These are phyloP conservation scores for Aspergillus pseudoterreus DNA, from an alignment of 2,329 filamentous ascomycete genomes.

Conservation along the genomic window DNA sequence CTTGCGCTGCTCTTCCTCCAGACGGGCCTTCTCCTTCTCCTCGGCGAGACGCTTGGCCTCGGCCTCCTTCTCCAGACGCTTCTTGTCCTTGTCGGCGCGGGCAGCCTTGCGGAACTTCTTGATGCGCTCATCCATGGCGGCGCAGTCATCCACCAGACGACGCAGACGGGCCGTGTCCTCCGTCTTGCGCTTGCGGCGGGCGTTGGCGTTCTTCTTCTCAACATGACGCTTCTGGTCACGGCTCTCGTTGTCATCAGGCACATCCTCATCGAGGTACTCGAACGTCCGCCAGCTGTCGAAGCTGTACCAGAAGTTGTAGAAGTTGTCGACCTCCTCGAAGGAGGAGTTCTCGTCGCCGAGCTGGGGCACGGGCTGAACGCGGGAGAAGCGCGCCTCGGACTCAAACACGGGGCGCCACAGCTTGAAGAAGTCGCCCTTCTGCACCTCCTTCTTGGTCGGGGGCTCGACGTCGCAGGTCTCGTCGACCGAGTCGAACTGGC, in stretches of 20 bases:
- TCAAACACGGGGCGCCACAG: constrained; percentile 89
- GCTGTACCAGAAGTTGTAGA: constrained; percentile 99
- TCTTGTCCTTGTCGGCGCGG: constrained; percentile 94
- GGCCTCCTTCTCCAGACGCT: constrained; percentile 82
- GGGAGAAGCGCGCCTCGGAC: constrained; percentile 88
- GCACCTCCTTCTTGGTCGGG: constrained; percentile 83
- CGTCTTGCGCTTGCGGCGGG: constrained; percentile 98
- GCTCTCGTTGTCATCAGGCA: constrained; percentile 97
- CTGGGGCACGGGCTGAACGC: constrained; percentile 78
- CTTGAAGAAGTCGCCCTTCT: constrained; percentile 92
- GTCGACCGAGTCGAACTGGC: constrained; percentile 95
- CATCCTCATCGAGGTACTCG: constrained; percentile 98
- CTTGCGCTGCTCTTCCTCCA: constrained; percentile 72
- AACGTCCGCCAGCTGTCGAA: constrained; percentile 98
- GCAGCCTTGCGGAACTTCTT: constrained; percentile 94
- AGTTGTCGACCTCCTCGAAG: constrained; percentile 85
- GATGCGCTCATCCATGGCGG: constrained; percentile 86
- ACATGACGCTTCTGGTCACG: constrained; percentile 98
- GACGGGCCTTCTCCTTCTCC: constrained; percentile 78
- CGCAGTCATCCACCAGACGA: constrained; percentile 81
- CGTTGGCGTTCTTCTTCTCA: constrained; percentile 97
- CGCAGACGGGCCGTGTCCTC: constrained; percentile 92
- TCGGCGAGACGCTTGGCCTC: constrained; percentile 84
- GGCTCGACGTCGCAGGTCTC: constrained; percentile 89
- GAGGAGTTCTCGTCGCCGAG: constrained; percentile 80